Evolutionary conservation across 768 basidiomycete species (phyloP), one percentile per base, ranked within the genome.

Genomic region (Termitomyces eurrhizus): DNA sequence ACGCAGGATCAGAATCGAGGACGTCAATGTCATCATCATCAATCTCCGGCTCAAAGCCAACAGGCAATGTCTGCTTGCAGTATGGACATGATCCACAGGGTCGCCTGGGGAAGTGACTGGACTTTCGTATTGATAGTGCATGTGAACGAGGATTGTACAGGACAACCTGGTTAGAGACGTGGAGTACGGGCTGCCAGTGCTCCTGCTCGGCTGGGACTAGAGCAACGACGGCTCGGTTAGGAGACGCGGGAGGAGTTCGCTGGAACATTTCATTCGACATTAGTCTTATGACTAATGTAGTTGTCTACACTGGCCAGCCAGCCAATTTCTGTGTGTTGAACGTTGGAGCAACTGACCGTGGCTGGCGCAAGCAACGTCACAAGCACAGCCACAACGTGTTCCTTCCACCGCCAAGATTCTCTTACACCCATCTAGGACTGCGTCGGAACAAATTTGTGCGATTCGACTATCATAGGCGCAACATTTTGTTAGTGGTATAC

Each of bases 121-220:
- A 68, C 36, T 74, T 73, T 48, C 77, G 78, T 60, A 92, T 88
- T 18, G 92, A 83, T 24, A 95, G 76, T 2, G 92, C 92, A 68
- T 94, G 92, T 1, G 89, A 92, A 2, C 83, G 87, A 0, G 93
- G 87, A 69, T 95, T 92, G 75, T 93, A 95, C 8, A 94, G 80
- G 16, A 95, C 93, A 39, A 94, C 87, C 67, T 93, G 91, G 72
- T 92, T 90, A 0, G 89, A 87, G n/a, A 82, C 81, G 50, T 92
- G 91, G 18, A 93, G 78, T 62, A 94, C 92, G 1, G 91, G 87
- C 57, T 82, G 88, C 92, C 92, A 93, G 59, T 55, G 54, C 29
- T 85, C 74, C 29, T 64, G 65, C 24, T 68, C 68, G 52, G 61
- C 42, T 24, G 63, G 62, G 24, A 67, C 59, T 26, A 69, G 65